These are phyloP conservation scores for Ormosia emarginata DNA, from an alignment of 306 rosid species.

Conservation along the genomic window DNA sequence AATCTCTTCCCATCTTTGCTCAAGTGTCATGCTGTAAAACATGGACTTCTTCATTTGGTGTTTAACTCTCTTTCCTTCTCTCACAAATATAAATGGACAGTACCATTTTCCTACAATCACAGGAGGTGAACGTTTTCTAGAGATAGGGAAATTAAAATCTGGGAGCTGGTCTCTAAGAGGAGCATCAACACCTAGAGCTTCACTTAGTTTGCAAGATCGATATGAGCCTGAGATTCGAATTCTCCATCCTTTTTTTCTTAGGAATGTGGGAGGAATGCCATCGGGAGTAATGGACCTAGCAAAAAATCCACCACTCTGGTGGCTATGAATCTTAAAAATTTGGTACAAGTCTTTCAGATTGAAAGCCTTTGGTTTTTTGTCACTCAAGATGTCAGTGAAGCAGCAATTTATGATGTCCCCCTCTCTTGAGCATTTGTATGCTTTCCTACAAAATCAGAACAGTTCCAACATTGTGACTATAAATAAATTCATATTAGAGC, in stretches of 20 bases:
- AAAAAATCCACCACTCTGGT: conserved; percentile 68
- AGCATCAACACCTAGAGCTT: conserved; percentile 67
- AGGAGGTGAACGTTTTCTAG: conserved; percentile 45
- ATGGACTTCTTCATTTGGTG: conserved; percentile 63
- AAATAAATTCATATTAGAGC: neutral
- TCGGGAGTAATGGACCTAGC: conserved; percentile 69
- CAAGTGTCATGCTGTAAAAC: conserved; percentile 60
- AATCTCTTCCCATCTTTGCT: conserved; percentile 87
- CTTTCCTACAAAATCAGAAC: conserved; percentile 57
- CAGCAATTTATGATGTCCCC: conserved; percentile 67
- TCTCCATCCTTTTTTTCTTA: conserved; percentile 76
- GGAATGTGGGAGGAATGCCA: conserved; percentile 72
- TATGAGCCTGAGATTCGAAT: conserved; percentile 46
- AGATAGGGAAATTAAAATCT: conserved; percentile 53
- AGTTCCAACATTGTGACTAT: neutral
- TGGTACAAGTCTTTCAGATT: conserved; percentile 66
- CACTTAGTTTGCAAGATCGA: conserved; percentile 35
- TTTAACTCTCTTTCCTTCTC: conserved; percentile 38
- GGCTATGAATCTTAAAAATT: conserved; percentile 59
- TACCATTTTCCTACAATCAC: conserved; percentile 74
- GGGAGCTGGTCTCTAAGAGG: conserved; percentile 52
- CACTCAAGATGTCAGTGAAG: conserved; percentile 52
- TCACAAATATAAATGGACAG: conserved; percentile 68
- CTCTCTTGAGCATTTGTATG: conserved; percentile 63
- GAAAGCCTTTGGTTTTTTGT: conserved; percentile 59